Conservation (phyloP, 2,329 filamentous ascomycete genomes). For the Bipolaris zeicola region DNA sequence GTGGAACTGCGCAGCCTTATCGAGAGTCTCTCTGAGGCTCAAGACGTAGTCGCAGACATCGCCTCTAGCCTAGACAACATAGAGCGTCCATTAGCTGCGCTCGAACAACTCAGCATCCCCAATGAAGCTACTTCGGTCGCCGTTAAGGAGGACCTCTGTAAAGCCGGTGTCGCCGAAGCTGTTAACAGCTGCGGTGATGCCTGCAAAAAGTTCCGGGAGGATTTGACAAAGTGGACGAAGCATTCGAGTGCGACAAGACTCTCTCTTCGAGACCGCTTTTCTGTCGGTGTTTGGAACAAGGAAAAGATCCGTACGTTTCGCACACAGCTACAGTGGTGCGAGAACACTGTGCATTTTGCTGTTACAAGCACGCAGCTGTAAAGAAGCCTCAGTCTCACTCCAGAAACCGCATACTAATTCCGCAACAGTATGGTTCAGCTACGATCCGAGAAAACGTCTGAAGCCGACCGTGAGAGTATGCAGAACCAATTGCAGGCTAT, state of each 20-base stretch:
- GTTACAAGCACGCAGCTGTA: slow-evolving; percentile 20
- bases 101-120: slow-evolving; percentile 11
- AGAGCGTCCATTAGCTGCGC: slow-evolving; percentile 16
- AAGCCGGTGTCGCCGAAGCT: slow-evolving; percentile 17
- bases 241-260: slow-evolving; percentile 15
- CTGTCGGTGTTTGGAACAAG: slow-evolving; percentile 19
- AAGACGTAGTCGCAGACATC: slow-evolving; percentile 16
- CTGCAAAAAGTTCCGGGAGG: slow-evolving; percentile 17
- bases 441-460: slow-evolving; percentile 9
- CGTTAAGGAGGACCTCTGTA: slow-evolving; percentile 15
- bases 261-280: slow-evolving; percentile 14
- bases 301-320: slow-evolving; percentile 19
- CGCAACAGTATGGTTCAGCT: slow-evolving; percentile 13
- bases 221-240: slow-evolving; percentile 20
- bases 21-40: slow-evolving; percentile 13
- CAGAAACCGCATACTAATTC: background rate
- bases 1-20: slow-evolving; percentile 14
- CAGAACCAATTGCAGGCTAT: slow-evolving; percentile 12
- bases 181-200: slow-evolving; percentile 18
- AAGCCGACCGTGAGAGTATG: background rate
- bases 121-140: slow-evolving; percentile 6
- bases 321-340: slow-evolving; percentile 13
- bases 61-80: slow-evolving; percentile 12
- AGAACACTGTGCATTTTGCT: slow-evolving; percentile 18
- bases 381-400: background rate